A percentile compares a stretch with the other conserved stretches of the same genome.
Evolutionary conservation across 116 monocot genomes (phyloP).

Genomic region (Dioscorea cayenensis): DNA sequence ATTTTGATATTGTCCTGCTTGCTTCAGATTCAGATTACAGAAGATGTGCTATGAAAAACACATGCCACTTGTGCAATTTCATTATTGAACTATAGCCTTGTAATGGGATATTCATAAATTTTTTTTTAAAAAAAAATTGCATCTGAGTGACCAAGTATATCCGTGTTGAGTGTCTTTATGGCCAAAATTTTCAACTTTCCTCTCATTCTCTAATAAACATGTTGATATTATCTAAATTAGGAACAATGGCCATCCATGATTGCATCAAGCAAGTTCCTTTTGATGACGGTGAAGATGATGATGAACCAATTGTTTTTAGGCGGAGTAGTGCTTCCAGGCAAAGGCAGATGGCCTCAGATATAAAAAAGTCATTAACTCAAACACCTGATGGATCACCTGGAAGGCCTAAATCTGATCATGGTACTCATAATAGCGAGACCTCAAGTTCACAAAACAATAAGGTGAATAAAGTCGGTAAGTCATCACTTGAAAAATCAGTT

Average conservation of each 20-base stretch:
- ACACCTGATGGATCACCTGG: background rate
- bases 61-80: background rate
- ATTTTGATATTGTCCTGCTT: background rate
- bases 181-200: background rate
- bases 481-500: background rate
- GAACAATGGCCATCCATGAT: background rate
- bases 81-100: background rate
- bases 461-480: background rate
- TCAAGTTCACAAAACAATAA: background rate
- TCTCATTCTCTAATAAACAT: background rate
- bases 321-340: background rate
- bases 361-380: background rate
- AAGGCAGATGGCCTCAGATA: background rate
- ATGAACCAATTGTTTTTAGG: background rate
- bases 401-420: background rate
- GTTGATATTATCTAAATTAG: background rate
- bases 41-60: background rate
- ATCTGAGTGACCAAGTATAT: background rate
- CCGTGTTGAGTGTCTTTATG: background rate
- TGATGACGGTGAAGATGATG: background rate
- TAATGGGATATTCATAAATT: background rate
- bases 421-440: background rate
- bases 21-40: background rate
- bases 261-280: background rate
- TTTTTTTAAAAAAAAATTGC: background rate